Percentiles rank a stretch among this genome's conserved stretches.
phyloP scores from a whole-genome alignment of 495 filamentous ascomycete species.

The Baudoinia panamericana region DNA sequence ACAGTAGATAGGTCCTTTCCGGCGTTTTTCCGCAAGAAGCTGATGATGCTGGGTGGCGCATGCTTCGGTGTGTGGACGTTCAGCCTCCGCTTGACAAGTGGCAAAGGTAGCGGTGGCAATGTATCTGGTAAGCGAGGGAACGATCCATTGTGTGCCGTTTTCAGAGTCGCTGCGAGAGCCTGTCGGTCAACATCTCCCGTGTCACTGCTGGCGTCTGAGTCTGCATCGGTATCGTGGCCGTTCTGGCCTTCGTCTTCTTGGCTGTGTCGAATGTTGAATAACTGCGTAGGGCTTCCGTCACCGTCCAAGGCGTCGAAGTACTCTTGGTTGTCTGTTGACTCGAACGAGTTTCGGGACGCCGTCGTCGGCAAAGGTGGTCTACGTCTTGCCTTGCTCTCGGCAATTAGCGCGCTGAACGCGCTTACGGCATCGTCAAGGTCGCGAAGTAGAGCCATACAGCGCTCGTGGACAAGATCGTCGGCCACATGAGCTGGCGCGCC shows the following conservation, averaged over 20 bases:
- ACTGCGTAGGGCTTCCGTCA: conserved; percentile 43
- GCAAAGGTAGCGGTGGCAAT: conserved; percentile 63
- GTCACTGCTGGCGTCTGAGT: conserved; percentile 49
- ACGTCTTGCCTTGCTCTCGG: conserved; percentile 66
- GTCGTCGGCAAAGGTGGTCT: conserved; percentile 28
- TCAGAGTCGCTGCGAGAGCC: conserved; percentile 31
- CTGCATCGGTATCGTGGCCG: conserved; percentile 28
- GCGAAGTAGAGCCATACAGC: conserved; percentile 63
- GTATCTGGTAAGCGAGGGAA: conserved; percentile 65
- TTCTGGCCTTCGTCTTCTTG: conserved; percentile 39
- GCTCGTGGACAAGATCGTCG: conserved; percentile 57
- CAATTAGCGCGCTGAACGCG: conserved; percentile 65
- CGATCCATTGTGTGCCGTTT: conserved; percentile 38
- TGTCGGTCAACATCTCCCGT: conserved; percentile 33
- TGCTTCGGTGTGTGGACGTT: conserved; percentile 60
- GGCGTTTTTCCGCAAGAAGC: conserved; percentile 91
- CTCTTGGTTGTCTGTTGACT: conserved; percentile 70
- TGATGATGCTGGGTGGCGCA: conserved; percentile 75
- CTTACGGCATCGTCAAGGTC: conserved; percentile 71
- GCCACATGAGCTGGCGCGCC: conserved; percentile 26
- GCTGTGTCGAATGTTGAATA: conserved; percentile 58
- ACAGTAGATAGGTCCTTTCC: conserved; percentile 94
- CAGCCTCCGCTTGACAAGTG: conserved; percentile 49
- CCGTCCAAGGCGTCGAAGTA: conserved; percentile 77
- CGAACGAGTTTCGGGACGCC: conserved; percentile 59